Evolutionary conservation across 2,329 filamentous ascomycete species (phyloP).

Genomic region (Cladosporium cucumerinum): DNA sequence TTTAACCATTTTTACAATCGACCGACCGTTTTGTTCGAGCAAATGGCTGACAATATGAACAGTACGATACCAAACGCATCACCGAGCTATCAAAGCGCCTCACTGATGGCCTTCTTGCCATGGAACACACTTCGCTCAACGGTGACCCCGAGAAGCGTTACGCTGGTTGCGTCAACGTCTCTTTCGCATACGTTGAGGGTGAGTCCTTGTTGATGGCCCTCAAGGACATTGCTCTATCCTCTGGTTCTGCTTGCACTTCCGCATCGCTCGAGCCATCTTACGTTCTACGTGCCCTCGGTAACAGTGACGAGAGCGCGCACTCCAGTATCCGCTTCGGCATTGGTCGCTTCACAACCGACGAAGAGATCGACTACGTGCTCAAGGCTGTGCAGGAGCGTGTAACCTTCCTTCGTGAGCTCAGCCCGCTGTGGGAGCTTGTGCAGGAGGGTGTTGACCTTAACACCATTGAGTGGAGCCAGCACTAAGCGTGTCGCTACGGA

Average conservation of each 20-base stretch:
- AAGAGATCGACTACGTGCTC: slow-evolving; percentile 94
- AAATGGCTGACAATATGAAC: slow-evolving; percentile 29
- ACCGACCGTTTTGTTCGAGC: not conserved
- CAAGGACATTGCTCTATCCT: slow-evolving; percentile 96
- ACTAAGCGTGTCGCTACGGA: slow-evolving; percentile 52
- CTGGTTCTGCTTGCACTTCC: slow-evolving; percentile 93
- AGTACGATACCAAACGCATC: slow-evolving; percentile 93
- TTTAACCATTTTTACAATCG: slow-evolving; percentile 7
- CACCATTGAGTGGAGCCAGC: slow-evolving; percentile 97
- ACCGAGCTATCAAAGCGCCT: slow-evolving; percentile 78
- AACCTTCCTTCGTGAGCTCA: slow-evolving; percentile 87
- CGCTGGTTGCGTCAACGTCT: slow-evolving; percentile 95
- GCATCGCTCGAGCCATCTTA: slow-evolving; percentile 96
- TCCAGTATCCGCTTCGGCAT: slow-evolving; percentile 98
- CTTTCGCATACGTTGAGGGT: slow-evolving; percentile 96
- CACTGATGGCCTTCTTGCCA: slow-evolving; percentile 72
- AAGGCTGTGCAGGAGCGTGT: slow-evolving; percentile 91
- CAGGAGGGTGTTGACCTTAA: slow-evolving; percentile 94
- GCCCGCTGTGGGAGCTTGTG: slow-evolving; percentile 94
- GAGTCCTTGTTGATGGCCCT: slow-evolving; percentile 97
- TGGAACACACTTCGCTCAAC: slow-evolving; percentile 92
- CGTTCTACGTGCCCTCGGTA: slow-evolving; percentile 88
- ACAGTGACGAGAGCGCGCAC: slow-evolving; percentile 95
- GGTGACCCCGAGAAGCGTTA: slow-evolving; percentile 82
- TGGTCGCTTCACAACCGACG: slow-evolving; percentile 91